Evolutionary conservation across 495 filamentous ascomycete genomes (phyloP), one percentile per base, ranked within the genome.

Genomic region (Xylaria longipes): DNA sequence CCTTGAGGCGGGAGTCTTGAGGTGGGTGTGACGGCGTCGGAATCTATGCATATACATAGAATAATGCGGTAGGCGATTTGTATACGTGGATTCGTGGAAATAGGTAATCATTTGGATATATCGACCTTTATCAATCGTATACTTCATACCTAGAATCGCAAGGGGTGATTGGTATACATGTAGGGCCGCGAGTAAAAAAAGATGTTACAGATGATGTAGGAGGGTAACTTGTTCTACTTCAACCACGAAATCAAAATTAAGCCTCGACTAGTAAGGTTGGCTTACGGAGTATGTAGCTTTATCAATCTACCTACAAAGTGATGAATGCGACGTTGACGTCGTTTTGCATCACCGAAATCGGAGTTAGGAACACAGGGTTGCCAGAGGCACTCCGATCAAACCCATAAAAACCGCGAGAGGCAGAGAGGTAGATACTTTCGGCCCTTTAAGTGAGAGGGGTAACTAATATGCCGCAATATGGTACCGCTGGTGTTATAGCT

Each of bases 401-500:
- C 15, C 14, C 3, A 14, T 31, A 57, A 20, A 4, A 27, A 14
- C 14, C 1, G n/a, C 20, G 22, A n/a, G 8, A 50, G 20, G 22
- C 1, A 43, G 5, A 43, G 35, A 45, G 5, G 6, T 56, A 27
- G 1, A 68, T 43, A 29, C 27, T 15, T 4, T n/a, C n/a, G n/a
- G n/a, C n/a, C n/a, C n/a, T n/a, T n/a, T n/a, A n/a, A n/a, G n/a
- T n/a, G n/a, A n/a, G n/a, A n/a, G n/a, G n/a, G n/a, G n/a, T n/a
- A n/a, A n/a, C 12, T 45, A 35, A 35, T 48, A 41, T 58, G 39
- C 3, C 8, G 27, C 27, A 11, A 27, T 20, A 57, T 33, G 11
- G 6, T 56, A 50, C 43, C 31, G 17, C 22, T 29, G 39, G 14
- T 5, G 8, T 72, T 66, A 84, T 64, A 84, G 68, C 64, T 84